phyloP scores from a whole-genome alignment of 1,284 basidiomycete species.

The Ceratobasidium sp. region DNA sequence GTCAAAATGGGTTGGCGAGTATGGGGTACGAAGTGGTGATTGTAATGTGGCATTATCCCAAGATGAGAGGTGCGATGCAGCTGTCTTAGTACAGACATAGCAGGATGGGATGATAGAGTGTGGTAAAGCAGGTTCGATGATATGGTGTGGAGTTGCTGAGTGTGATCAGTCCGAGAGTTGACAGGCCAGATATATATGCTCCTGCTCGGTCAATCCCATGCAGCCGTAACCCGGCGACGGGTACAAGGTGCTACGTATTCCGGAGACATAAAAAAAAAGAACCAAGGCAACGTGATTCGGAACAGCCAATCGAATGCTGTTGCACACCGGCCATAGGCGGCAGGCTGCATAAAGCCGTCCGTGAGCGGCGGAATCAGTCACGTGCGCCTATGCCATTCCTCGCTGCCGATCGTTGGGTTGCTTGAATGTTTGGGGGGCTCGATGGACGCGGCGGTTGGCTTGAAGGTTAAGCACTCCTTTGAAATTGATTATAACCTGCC shows the following conservation, averaged over 20 bases:
- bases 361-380: not conserved
- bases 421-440: no score
- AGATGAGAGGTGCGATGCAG: not conserved
- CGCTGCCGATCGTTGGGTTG: no score
- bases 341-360: not conserved
- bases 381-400: no score
- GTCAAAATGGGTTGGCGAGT: not conserved
- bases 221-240: not conserved
- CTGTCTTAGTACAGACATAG: constrained; percentile 2
- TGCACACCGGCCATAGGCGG: not conserved
- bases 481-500: no score
- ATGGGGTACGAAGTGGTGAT: not conserved
- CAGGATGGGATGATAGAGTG: not conserved
- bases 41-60: not conserved
- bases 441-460: no score
- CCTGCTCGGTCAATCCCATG: not conserved
- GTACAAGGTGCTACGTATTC: not conserved
- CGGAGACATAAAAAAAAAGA: not conserved
- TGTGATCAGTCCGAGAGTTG: not conserved
- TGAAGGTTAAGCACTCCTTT: no score
- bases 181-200: not conserved
- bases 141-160: not conserved
- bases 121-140: not conserved
- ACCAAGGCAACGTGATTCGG: not conserved
- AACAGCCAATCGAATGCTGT: not conserved